phyloP scores from a whole-genome alignment of 2,329 filamentous ascomycete species.

The Capronia coronata region DNA sequence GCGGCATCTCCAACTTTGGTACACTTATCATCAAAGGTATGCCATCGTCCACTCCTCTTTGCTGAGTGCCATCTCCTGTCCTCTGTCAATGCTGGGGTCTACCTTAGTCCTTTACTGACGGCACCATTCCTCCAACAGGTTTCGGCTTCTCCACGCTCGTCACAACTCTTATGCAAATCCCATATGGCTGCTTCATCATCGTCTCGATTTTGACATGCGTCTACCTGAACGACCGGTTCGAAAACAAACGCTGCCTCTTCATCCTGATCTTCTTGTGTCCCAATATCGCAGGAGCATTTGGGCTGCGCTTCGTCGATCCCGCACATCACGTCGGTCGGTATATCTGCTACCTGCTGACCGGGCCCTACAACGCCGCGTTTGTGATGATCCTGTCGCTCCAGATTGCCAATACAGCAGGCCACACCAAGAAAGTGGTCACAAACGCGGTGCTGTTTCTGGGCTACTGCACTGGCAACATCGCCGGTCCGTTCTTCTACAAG shows the following conservation, averaged over 20 bases:
- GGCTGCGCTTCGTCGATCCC: slow-evolving; percentile 49
- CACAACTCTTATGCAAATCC: slow-evolving; percentile 36
- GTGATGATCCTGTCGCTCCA: slow-evolving; percentile 46
- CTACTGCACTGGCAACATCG: slow-evolving; percentile 56
- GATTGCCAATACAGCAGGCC: slow-evolving; percentile 45
- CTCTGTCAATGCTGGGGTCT: not conserved
- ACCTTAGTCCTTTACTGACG: not conserved
- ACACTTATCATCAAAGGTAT: slow-evolving; percentile 48
- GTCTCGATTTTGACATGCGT: slow-evolving; percentile 47
- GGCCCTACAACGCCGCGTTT: slow-evolving; percentile 51
- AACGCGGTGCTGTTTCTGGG: slow-evolving; percentile 56
- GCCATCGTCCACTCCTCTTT: not conserved
- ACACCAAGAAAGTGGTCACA: slow-evolving; percentile 60
- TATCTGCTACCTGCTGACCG: slow-evolving; percentile 54
- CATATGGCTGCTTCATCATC: slow-evolving; percentile 43
- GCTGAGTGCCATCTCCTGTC: not conserved
- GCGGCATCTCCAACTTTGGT: slow-evolving; percentile 54
- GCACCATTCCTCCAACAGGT: slow-evolving; percentile 16
- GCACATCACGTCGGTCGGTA: slow-evolving; percentile 49
- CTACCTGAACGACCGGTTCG: slow-evolving; percentile 43
- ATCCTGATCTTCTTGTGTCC: slow-evolving; percentile 53
- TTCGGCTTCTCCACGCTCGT: slow-evolving; percentile 37
- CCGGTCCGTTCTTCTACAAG: slow-evolving; percentile 58
- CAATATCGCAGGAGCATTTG: slow-evolving; percentile 54
- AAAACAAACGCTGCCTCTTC: slow-evolving; percentile 47